Evolutionary conservation across 2,329 filamentous ascomycete genomes (phyloP).

Genomic region (Setomelanomma holmii): DNA sequence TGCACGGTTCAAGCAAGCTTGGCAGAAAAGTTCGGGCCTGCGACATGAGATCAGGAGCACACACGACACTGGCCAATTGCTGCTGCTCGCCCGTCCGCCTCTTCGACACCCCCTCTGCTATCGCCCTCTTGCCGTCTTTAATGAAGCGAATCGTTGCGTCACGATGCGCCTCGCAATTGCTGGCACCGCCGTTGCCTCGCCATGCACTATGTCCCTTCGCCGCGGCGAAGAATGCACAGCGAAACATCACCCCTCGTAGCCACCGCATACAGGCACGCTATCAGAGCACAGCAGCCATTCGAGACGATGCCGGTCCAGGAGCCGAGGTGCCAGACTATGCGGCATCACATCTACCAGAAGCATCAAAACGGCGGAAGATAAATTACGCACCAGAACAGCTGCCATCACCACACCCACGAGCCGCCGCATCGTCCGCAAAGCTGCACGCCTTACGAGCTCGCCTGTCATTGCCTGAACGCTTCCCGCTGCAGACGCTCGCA

Average conservation of each 20-base stretch:
- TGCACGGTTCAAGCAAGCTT: constrained; percentile 21
- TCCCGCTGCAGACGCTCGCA: constrained; percentile 86
- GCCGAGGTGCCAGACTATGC: background rate
- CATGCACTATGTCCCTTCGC: constrained; percentile 49
- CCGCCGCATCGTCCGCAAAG: constrained; percentile 79
- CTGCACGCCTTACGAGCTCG: constrained; percentile 91
- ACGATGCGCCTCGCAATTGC: constrained; percentile 67
- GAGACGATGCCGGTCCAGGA: constrained; percentile 3
- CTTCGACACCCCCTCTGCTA: constrained; percentile 10
- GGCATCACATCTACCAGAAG: constrained; percentile 1
- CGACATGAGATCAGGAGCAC: constrained; percentile 31
- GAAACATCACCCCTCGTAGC: constrained; percentile 36
- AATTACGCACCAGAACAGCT: constrained; percentile 52
- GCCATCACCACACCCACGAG: constrained; percentile 74
- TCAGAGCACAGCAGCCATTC: constrained; percentile 12
- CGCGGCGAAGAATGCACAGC: constrained; percentile 25
- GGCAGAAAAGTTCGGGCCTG: constrained; percentile 46
- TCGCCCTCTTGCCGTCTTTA: constrained; percentile 22
- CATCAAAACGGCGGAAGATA: constrained; percentile 4
- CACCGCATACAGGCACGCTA: constrained; percentile 36
- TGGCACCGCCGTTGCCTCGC: constrained; percentile 55
- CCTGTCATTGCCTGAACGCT: constrained; percentile 78
- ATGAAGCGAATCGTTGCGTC: constrained; percentile 70
- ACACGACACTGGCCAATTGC: constrained; percentile 31
- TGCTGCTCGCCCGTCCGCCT: constrained; percentile 25